phyloP scores from a whole-genome alignment of 768 basidiomycete species.

The Termitomyces heimii region DNA sequence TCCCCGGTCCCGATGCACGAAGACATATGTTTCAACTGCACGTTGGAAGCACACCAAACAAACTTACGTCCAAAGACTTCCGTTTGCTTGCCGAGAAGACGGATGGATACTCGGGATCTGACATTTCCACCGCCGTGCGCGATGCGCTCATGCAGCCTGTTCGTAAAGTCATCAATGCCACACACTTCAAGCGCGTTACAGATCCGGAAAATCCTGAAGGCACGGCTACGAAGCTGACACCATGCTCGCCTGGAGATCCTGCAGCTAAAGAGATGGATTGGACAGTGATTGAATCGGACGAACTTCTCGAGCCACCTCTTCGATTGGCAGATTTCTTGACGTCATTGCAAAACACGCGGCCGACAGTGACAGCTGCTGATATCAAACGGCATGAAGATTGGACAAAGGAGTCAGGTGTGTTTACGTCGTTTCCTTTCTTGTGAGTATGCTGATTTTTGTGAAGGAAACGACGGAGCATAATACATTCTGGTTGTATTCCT shows the following conservation, averaged over 20 bases:
- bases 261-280: conserved; percentile 84
- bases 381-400: conserved; percentile 79
- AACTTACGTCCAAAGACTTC: conserved; percentile 75
- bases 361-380: conserved; percentile 86
- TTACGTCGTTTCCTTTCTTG: not conserved
- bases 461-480: conserved; percentile 14
- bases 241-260: conserved; percentile 92
- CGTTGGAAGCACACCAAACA: conserved; percentile 87
- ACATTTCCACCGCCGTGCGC: conserved; percentile 90
- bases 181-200: conserved; percentile 77
- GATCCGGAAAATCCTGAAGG: conserved; percentile 21
- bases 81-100: conserved; percentile 77
- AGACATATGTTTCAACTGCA: conserved; percentile 97
- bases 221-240: conserved; percentile 67
- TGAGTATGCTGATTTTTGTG: not conserved
- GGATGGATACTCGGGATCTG: conserved; percentile 92
- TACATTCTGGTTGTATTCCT: not conserved
- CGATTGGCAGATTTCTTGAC: conserved; percentile 76
- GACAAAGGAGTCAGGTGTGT: conserved; percentile 79
- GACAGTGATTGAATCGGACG: conserved; percentile 83
- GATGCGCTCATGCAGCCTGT: conserved; percentile 99
- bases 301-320: conserved; percentile 85
- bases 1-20: conserved; percentile 89
- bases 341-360: conserved; percentile 69
- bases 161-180: conserved; percentile 90